A percentile compares a stretch with the other conserved stretches of the same genome.
Evolutionary conservation across 192 early-diverging fungal genomes (phyloP).

Genomic region (Backusella circina): DNA sequence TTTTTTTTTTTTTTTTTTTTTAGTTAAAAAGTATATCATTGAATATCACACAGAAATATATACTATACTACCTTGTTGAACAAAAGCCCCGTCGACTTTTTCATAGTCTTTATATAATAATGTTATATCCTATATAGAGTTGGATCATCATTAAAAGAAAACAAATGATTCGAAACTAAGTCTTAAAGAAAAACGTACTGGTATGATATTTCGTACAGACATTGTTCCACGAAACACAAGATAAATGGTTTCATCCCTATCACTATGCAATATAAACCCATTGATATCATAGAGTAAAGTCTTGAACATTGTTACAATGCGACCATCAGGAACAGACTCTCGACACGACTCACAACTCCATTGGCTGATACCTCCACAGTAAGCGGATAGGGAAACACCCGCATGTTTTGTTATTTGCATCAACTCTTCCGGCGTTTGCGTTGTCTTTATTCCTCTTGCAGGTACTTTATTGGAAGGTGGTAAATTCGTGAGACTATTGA

Average conservation of each 20-base stretch:
- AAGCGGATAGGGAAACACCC: not conserved
- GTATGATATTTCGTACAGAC: not conserved
- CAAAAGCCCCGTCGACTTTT: not conserved
- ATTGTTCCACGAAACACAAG: slow-evolving; percentile 21
- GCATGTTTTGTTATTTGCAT: not conserved
- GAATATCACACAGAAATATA: not conserved
- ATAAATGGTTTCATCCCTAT: slow-evolving; percentile 11
- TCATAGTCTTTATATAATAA: not conserved
- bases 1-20: too few relatives aligned
- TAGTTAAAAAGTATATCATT: not conserved
- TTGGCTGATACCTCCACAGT: not conserved
- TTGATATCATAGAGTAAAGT: slow-evolving; percentile 2
- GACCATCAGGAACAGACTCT: not conserved
- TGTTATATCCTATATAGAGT: not conserved
- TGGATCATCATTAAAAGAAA: not conserved
- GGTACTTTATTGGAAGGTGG: not conserved
- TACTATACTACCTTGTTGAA: not conserved
- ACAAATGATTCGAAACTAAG: not conserved
- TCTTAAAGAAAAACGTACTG: not conserved
- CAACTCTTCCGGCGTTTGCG: not conserved
- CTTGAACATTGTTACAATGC: not conserved
- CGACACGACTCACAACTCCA: not conserved
- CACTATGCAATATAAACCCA: slow-evolving; percentile 16
- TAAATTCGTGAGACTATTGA: not conserved
- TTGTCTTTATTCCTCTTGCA: not conserved